Base-by-base conservation (phyloP, 176 grass and related monocot genomes). In the Triticum monococcum region DNA sequence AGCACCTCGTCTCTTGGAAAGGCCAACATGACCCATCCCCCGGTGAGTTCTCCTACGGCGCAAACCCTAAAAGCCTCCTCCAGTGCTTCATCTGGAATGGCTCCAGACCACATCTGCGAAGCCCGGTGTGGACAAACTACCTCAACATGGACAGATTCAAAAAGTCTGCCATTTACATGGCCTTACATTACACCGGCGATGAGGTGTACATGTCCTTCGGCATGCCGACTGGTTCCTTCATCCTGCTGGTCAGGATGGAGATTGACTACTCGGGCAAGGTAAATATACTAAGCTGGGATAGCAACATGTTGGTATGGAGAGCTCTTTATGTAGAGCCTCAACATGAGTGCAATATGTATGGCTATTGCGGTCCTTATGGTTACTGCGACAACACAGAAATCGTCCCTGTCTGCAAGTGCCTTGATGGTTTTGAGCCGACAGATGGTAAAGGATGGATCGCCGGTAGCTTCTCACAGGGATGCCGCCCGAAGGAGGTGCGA, bases 341-440 rank as follows among this genome's bases (percentile, higher is more conserved):
- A 7, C 31, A 31, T 81, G 78, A 67, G 30, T 90, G 88, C 84
- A 78, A 82, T 13, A 1, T 5, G 3, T 91, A 91, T 68, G 73
- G 26, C 22, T 84, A 60, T 5, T 91, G 89, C 14, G 89, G 89
- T 75, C 81, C 84, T n/a, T 89, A 69, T 3, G 78, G 84, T 43
- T 94, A 82, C 68, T 91, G 92, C 1, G 84, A 91, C 54, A 68
- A 28, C 62, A 89, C 16, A 24, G 43, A 41, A 43, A 63, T 32
- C 16, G 22, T 68, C 13, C 60, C 87, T 13, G 23, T 59, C 57
- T 94, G 92, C 60, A 94, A 85, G 38, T 94, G 92, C 64, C 63
- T 91, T 16, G 77, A 94, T 36, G 89, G 92, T 25, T 94, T 94
- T 52, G 72, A 70, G 77, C 92, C 89, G 0, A 79, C 24, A 23